Conservation (phyloP, 2,329 filamentous ascomycete species). For the Ophidiomyces ophidiicola region DNA sequence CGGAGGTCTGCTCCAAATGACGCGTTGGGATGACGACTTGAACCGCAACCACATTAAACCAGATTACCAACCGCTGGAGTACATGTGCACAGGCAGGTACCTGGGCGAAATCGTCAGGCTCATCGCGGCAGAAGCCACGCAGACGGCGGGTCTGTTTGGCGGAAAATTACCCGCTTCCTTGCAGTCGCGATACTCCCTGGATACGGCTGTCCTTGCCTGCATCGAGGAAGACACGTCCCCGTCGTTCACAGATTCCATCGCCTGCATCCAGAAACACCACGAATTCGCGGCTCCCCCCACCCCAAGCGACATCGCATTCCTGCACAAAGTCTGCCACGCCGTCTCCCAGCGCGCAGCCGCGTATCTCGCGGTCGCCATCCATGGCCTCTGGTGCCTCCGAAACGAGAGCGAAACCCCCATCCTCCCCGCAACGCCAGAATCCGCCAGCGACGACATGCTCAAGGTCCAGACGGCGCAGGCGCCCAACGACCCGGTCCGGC, state of each 20-base stretch:
- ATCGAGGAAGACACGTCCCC: slow-evolving; percentile 40
- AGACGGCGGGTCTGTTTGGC: slow-evolving; percentile 43
- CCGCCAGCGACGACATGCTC: slow-evolving; percentile 17
- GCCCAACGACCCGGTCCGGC: slow-evolving; percentile 16
- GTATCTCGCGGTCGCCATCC: slow-evolving; percentile 51
- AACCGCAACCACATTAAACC: slow-evolving; percentile 46
- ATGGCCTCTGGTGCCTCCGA: slow-evolving; percentile 48
- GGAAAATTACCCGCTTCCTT: slow-evolving; percentile 46
- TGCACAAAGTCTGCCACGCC: slow-evolving; percentile 41
- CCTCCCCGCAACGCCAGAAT: slow-evolving; percentile 16
- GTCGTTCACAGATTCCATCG: slow-evolving; percentile 28
- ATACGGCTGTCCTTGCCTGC: slow-evolving; percentile 47
- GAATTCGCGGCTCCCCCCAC: slow-evolving; percentile 36
- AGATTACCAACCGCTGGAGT: slow-evolving; percentile 54
- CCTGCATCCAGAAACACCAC: slow-evolving; percentile 42
- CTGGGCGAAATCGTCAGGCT: slow-evolving; percentile 52
- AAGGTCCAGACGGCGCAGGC: neutral
- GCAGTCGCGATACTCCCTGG: slow-evolving; percentile 46
- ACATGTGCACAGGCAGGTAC: slow-evolving; percentile 52
- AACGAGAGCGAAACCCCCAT: slow-evolving; percentile 34
- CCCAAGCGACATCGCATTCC: slow-evolving; percentile 42
- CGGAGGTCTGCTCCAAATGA: slow-evolving; percentile 45
- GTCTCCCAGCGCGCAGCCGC: slow-evolving; percentile 49
- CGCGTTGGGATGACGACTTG: slow-evolving; percentile 50
- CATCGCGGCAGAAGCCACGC: slow-evolving; percentile 48